Base-by-base conservation (phyloP, 2,329 filamentous ascomycete species). In the Juglanconis sp. region DNA sequence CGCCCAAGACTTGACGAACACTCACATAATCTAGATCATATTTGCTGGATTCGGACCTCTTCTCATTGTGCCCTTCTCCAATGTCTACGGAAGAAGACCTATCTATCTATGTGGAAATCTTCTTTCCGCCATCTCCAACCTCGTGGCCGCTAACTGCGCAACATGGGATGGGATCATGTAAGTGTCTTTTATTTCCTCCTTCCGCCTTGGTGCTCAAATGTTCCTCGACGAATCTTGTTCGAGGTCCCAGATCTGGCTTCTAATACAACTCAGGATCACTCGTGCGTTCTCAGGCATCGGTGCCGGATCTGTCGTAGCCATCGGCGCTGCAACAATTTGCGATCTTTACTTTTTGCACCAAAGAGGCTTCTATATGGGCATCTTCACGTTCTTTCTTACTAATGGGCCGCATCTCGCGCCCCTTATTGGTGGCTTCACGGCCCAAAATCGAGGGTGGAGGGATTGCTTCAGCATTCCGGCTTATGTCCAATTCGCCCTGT, bases 51-150 rank as follows among this genome's bases (percentile, higher is more conserved):
- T 73, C 6, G 68, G 66, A n/a, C 73, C 72, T 3, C 62, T 67
- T 9, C 34, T 67, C 13, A 55, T 65, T 11, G 59, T 73, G 7
- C 62, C 73, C 1, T 56, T 75, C 15, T 66, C 70, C 35, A 72
- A 74, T 53, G 65, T 68, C 13, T 73, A 73, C 61, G 73, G 73
- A 30, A 65, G 72, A 15, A 65, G 72, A 53, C 71, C 71, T 0
- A 66, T 75, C 40, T 70, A 71, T 50, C 58, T 74, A 10, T 57
- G 66, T 11, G 70, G 68, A 4, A 70, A 67, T 10, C 67, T 72
- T n/a, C 59, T 73, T 1, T 69, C 70, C 7, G 68, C 69, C 13
- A 66, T 64, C 34, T 67, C 70, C 17, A 67, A 68, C 52, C 32
- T 72, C 8, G 66, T 61, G 4, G 68, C 68, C 2, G 68, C 66